Base-by-base conservation (phyloP, 768 basidiomycete species). In the Chalciporus piperatus region DNA sequence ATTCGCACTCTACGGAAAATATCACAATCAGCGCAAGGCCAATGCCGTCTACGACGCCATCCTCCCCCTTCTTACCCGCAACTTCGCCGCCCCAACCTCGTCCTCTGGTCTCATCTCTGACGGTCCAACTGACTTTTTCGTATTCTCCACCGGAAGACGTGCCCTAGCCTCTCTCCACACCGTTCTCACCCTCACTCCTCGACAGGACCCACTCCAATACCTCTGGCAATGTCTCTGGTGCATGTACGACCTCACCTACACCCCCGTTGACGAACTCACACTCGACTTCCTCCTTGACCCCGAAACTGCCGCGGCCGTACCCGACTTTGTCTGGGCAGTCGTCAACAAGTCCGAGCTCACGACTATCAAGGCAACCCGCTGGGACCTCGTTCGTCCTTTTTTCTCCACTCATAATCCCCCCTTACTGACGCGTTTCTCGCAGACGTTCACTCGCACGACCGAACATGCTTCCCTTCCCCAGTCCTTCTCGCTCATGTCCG, bases 71-170 rank as follows among this genome's bases (percentile, higher is more conserved):
- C 78, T 87, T 52, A 66, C 76, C 41, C 69, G 78, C 32, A 92
- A 96, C 68, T 97, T 97, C 73, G 84, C 89, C 11, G 77, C 73
- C 41, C 86, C 91, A 2, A 47, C 67, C 1, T 73, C 77, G 9
- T 74, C 73, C 32, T 72, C 72, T 5, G 81, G 80, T 10, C 70
- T 87, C 44, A 76, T 77, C 30, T 50, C 75, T 37, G 92, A 93
- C 60, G 91, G 90, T 17, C 75, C 85, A 59, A 77, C 84, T 3
- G 90, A 92, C 72, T 88, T 84, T 64, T 89, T 92, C 74, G 77
- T 78, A 64, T 97, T 89, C 72, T 91, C 91, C 38, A 93, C 92
- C 3, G 94, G 94, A 48, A 76, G 94, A 53, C 86, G 88, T 52
- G 83, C 82, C 57, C 65, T 93, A 49, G 72, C 80, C 23, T 88